A percentile compares a stretch with the other conserved stretches of the same genome.
These are phyloP conservation scores for Corynespora cassiicola DNA, from an alignment of 2,329 filamentous ascomycete species.

Conservation along the genomic window DNA sequence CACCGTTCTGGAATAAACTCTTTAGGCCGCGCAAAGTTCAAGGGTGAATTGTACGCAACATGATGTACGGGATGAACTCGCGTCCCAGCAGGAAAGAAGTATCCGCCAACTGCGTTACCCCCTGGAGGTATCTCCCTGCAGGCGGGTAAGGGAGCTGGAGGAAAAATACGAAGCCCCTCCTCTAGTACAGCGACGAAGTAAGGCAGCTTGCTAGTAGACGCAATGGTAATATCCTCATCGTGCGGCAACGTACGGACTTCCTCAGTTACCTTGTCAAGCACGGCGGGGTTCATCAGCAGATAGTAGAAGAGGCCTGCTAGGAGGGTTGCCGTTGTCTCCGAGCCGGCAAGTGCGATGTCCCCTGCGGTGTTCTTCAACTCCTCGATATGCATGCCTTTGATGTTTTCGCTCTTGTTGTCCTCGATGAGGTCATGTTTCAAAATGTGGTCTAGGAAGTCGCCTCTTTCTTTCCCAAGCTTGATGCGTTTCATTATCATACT, in stretches of 20 bases:
- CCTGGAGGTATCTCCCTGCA: constrained; percentile 1
- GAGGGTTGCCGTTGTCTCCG: constrained; percentile 42
- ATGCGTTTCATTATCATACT: too few species aligned
- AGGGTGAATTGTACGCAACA: constrained; percentile 1
- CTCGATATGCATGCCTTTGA: too few species aligned
- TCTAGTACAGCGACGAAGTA: constrained; percentile 10
- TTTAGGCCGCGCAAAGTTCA: not conserved
- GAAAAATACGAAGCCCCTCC: constrained; percentile 6
- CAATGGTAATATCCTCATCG: too few species aligned
- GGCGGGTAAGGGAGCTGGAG: constrained; percentile 4
- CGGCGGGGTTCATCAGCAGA: constrained; percentile 24
- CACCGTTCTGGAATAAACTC: constrained; percentile 6
- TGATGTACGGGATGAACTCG: constrained; percentile 3
- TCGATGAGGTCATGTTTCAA: too few species aligned
- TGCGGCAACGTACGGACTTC: too few species aligned
- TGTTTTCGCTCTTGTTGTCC: too few species aligned
- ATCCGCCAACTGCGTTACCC: constrained; percentile 4
- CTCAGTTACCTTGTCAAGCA: constrained; percentile 18
- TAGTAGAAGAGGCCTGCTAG: constrained; percentile 41
- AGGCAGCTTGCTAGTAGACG: too few species aligned
- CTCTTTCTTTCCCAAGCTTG: too few species aligned
- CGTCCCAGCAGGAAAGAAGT: not conserved
- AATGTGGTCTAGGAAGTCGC: too few species aligned
- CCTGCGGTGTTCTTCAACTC: too few species aligned
- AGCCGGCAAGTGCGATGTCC: too few species aligned